Percentiles rank a stretch among this genome's conserved stretches.
These are phyloP conservation scores for Phytophthora chlamydospora DNA, from an alignment of 352 stramenopile species.

Conservation along the genomic window DNA sequence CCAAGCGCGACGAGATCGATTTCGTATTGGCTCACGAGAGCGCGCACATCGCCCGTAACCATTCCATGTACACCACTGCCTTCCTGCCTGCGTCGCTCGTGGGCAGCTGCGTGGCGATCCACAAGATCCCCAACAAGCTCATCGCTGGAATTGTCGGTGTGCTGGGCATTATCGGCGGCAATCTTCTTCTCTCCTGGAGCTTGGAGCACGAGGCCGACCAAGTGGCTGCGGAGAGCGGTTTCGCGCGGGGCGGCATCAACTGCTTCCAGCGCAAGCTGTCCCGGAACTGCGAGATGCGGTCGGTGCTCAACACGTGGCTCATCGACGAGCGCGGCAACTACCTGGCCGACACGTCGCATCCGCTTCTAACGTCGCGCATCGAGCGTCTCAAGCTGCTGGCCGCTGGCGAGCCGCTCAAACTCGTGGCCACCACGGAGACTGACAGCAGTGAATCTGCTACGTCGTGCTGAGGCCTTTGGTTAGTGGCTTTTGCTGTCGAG, in stretches of 20 bases:
- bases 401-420: conserved; percentile 18
- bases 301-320: conserved; percentile 60
- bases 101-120: conserved; percentile 53
- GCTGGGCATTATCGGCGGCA: conserved; percentile 51
- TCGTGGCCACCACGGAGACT: conserved; percentile 16
- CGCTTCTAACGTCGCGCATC: conserved; percentile 76
- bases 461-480: conserved; percentile 6
- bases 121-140: conserved; percentile 81
- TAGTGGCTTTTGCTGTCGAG: background rate
- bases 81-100: conserved; percentile 74
- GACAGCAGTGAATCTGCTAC: conserved; percentile 10
- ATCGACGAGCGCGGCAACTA: conserved; percentile 87
- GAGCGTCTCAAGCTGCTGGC: conserved; percentile 64
- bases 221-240: conserved; percentile 70
- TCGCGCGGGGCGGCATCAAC: conserved; percentile 66
- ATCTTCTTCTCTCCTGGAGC: conserved; percentile 77
- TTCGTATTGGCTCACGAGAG: conserved; percentile 87
- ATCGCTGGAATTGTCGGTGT: conserved; percentile 56
- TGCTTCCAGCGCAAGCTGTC: conserved; percentile 81
- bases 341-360: conserved; percentile 78
- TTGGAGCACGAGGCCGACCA: conserved; percentile 85
- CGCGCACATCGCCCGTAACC: conserved; percentile 84
- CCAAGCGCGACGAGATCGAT: conserved; percentile 76
- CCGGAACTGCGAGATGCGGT: conserved; percentile 76
- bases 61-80: conserved; percentile 65